Percentiles rank a stretch among this genome's conserved stretches.
These are phyloP conservation scores for Barnettozyma vustinii DNA, from an alignment of 805 yeast species.

Conservation along the genomic window DNA sequence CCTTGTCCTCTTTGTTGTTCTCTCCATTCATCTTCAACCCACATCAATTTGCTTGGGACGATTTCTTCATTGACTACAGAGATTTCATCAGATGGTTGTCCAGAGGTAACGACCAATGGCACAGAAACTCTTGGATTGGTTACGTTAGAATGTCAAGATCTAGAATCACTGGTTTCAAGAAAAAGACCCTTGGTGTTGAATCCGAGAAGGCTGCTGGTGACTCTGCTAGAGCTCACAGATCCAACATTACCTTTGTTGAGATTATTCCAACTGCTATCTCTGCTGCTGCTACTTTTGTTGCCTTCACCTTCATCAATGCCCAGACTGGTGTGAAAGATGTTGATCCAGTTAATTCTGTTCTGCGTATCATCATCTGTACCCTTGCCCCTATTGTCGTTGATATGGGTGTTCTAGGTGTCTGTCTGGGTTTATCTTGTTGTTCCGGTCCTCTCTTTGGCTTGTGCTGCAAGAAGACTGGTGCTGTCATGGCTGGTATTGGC, in stretches of 20 bases:
- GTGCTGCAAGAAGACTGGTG: constrained; percentile 96
- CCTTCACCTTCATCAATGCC: constrained; percentile 76
- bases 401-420: constrained; percentile 74
- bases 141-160: constrained; percentile 79
- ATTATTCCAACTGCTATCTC: constrained; percentile 64
- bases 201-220: constrained; percentile 84
- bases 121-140: constrained; percentile 86
- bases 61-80: constrained; percentile 93
- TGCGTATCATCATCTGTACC: constrained; percentile 73
- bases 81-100: constrained; percentile 87
- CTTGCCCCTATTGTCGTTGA: constrained; percentile 89
- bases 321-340: constrained; percentile 70
- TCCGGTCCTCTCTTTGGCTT: constrained; percentile 92
- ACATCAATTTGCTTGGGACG: constrained; percentile 95
- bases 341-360: constrained; percentile 56
- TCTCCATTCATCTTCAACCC: constrained; percentile 97
- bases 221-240: constrained; percentile 75
- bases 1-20: constrained; percentile 77
- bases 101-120: constrained; percentile 88
- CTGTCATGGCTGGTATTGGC: constrained; percentile 90
- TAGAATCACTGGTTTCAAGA: constrained; percentile 79
- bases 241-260: constrained; percentile 67
- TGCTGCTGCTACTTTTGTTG: constrained; percentile 76
- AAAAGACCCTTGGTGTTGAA: constrained; percentile 64
- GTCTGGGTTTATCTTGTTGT: constrained; percentile 87